phyloP scores from a whole-genome alignment of 2,329 filamentous ascomycete genomes.

The Falciphora oryzae region DNA sequence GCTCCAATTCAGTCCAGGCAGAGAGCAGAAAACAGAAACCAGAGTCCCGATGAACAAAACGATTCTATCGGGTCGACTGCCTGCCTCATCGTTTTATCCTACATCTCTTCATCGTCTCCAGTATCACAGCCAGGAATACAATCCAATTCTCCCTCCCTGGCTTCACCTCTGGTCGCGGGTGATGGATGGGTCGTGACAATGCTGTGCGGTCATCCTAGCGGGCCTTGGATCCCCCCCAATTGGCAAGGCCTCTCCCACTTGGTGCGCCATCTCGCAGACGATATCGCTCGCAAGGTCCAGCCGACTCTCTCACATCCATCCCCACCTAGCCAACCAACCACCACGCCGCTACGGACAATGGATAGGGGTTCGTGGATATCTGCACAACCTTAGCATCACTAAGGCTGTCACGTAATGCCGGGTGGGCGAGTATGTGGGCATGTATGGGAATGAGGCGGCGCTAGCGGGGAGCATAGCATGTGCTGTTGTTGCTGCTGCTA shows the following conservation, averaged over 20 bases:
- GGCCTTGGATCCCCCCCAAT: neutral
- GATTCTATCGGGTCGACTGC: too few relatives aligned
- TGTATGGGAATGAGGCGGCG: too few relatives aligned
- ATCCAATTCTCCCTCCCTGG: neutral
- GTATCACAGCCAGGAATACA: neutral
- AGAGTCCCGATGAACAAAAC: too few relatives aligned
- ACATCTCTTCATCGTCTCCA: neutral
- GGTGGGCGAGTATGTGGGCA: neutral
- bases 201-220: neutral
- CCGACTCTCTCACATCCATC: neutral
- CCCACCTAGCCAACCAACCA: neutral
- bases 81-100: neutral
- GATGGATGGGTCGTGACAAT: neutral
- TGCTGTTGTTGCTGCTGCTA: neutral
- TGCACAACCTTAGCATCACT: neutral
- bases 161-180: neutral
- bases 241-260: too few relatives aligned
- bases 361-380: neutral
- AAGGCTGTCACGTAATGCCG: conserved; percentile 8
- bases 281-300: neutral
- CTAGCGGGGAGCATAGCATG: neutral
- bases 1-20: too few relatives aligned
- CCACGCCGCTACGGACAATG: neutral
- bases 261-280: too few relatives aligned
- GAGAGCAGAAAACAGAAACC: too few relatives aligned